Evolutionary conservation across 2,329 filamentous ascomycete genomes (phyloP).

Genomic region (Colletotrichum agaves): DNA sequence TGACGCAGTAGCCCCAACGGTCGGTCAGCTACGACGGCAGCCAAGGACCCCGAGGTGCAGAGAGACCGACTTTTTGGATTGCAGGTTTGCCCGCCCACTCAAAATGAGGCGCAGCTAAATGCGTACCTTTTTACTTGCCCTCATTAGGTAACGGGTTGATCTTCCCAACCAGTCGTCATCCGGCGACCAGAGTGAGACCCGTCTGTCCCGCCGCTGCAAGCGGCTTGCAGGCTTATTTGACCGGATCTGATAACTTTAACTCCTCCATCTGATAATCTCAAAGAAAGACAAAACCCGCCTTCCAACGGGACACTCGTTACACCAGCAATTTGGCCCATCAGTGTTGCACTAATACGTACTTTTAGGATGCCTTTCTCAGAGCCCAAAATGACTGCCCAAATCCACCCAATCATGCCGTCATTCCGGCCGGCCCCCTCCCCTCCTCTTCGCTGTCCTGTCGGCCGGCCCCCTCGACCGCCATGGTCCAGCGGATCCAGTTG

Average conservation of each 20-base stretch:
- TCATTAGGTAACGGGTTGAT: slow-evolving; percentile 22
- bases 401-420: slow-evolving; percentile 31
- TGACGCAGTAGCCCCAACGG: slow-evolving; percentile 23
- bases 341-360: slow-evolving; percentile 14
- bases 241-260: slow-evolving; percentile 40
- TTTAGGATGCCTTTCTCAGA: slow-evolving; percentile 9
- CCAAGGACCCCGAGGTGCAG: slow-evolving; percentile 15
- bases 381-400: slow-evolving; percentile 8
- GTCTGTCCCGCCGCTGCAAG: slow-evolving; percentile 15
- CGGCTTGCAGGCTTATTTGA: slow-evolving; percentile 26
- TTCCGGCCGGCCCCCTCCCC: slow-evolving; percentile 14
- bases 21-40: slow-evolving; percentile 14
- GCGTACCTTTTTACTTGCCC: slow-evolving; percentile 10
- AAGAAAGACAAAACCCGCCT: background rate
- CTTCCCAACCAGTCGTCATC: slow-evolving; percentile 13
- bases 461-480: slow-evolving; percentile 22
- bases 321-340: slow-evolving; percentile 7
- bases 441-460: slow-evolving; percentile 8
- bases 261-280: slow-evolving; percentile 37
- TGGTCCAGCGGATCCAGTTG: slow-evolving; percentile 30
- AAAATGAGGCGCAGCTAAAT: slow-evolving; percentile 24
- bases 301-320: background rate
- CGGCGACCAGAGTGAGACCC: slow-evolving; percentile 10
- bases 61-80: background rate
- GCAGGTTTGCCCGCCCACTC: slow-evolving; percentile 4